Evolutionary conservation across 768 basidiomycete species (phyloP).

Genomic region (Leucogyrophana mollusca): DNA sequence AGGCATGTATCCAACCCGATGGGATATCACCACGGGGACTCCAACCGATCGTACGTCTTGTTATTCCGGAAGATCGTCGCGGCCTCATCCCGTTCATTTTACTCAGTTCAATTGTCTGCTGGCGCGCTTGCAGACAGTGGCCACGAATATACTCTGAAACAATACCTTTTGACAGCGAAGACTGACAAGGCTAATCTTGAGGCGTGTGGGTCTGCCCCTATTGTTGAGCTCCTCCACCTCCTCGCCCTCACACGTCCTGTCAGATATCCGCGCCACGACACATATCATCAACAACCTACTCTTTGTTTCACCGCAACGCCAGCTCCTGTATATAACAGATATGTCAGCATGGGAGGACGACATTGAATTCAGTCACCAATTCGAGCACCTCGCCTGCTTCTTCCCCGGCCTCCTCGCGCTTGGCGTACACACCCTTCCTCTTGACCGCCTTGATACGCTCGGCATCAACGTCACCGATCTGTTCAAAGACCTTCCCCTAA

Average conservation of each 20-base stretch:
- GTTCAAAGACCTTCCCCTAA: conserved; percentile 18
- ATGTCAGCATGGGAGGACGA: conserved; percentile 25
- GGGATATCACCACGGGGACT: conserved; percentile 49
- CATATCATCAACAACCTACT: conserved; percentile 63
- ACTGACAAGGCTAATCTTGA: conserved; percentile 59
- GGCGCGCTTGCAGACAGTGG: conserved; percentile 71
- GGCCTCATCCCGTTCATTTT: too few species aligned
- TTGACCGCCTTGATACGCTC: conserved; percentile 48
- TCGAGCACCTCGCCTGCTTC: conserved; percentile 80
- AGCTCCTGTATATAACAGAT: conserved; percentile 71
- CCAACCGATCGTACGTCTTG: conserved; percentile 45
- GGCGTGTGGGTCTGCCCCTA: conserved; percentile 51
- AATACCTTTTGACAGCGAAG: conserved; percentile 64
- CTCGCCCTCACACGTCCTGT: too few species aligned
- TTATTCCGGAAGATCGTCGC: too few species aligned
- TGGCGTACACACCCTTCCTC: conserved; percentile 60
- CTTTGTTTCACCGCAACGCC: conserved; percentile 64
- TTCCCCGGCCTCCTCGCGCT: conserved; percentile 74
- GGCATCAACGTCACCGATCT: conserved; percentile 47
- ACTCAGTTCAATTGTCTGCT: conserved; percentile 52
- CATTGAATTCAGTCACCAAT: conserved; percentile 42
- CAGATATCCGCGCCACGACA: too few species aligned
- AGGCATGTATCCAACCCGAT: conserved; percentile 64
- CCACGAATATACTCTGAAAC: conserved; percentile 78
- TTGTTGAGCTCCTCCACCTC: too few species aligned